Base-by-base conservation (phyloP, 2,329 filamentous ascomycete species). In the Periglandula ipomoeae region DNA sequence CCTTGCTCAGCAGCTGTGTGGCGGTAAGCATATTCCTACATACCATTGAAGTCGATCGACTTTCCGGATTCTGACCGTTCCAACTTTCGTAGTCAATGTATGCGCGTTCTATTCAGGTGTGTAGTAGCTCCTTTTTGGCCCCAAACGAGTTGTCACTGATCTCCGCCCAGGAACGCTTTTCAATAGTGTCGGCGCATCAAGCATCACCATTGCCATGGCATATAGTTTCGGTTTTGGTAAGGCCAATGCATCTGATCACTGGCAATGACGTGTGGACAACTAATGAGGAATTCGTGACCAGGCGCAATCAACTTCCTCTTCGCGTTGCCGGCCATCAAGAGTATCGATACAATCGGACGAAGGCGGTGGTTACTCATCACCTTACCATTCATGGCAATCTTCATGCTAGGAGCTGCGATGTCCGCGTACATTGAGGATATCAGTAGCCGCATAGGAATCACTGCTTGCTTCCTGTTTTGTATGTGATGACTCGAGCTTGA, bases 91-190 rank as follows among this genome's bases (percentile, higher is more conserved):
- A 67, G 61, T 67, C 48, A 71, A 70, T 17, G 60, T 73, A 0
- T 59, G 71, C 4, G 70, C 70, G 0, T 73, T 74, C 45, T 73
- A 74, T 52, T 72, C 68, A 1, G 64, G 68, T 65, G 59, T 22
- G 44, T 27, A n/a, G 17, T 23, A 5, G 11, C 8, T n/a, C 4
- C 5, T n/a, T 5, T 15, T 17, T 10, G 11, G 6, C 30, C 10
- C 11, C 5, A 27, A 32, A 8, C 15, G 30, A 15, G 3, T 10
- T 15, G 11, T 22, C 15, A 17, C 15, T 46, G 57, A 5, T 58
- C 27, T 17, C 1, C 4, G 41, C n/a, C 13, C 23, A 56, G 58
- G 58, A 30, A 60, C 52, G 5, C 52, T 61, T 6, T 59, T 58
- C 26, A 61, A 46, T 27, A 40, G 53, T n/a, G 50, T 53, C n/a